Percentiles rank a stretch among this genome's conserved stretches.
Conservation (phyloP, 2,329 filamentous ascomycete species). For the Talaromyces sp. region DNA sequence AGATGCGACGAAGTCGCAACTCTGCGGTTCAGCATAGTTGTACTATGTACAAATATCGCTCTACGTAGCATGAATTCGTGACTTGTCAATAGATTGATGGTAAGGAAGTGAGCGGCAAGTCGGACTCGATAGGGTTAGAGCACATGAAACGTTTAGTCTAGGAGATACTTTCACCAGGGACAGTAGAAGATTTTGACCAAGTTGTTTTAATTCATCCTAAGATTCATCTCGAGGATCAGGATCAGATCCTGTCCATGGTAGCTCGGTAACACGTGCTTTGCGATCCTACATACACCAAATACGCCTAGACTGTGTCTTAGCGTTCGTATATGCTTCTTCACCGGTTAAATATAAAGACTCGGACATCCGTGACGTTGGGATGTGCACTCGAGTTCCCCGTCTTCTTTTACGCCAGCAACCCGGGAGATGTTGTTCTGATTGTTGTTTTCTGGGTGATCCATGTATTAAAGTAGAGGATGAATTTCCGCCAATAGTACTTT, state of each 20-base stretch:
- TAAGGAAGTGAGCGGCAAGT: too few species aligned
- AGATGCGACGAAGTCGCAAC: background rate
- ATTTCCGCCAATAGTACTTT: background rate
- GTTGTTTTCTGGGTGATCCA: background rate
- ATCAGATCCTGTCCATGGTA: background rate
- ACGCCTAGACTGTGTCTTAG: background rate
- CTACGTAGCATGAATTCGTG: background rate
- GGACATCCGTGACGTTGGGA: background rate
- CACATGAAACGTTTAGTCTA: background rate
- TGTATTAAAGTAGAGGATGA: background rate
- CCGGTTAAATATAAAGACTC: background rate
- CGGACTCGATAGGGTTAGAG: background rate
- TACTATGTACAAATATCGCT: background rate
- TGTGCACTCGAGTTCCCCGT: background rate
- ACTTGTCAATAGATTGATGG: background rate
- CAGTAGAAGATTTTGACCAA: background rate
- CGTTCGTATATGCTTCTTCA: background rate
- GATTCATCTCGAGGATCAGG: background rate
- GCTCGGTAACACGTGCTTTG: background rate
- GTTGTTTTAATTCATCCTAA: background rate
- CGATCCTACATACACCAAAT: background rate
- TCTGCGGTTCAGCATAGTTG: background rate
- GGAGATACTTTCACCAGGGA: background rate
- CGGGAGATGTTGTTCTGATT: too few species aligned
- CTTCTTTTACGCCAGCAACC: background rate